phyloP scores from a whole-genome alignment of 305 asterid genomes.

The Solanum aculeatissimum region DNA sequence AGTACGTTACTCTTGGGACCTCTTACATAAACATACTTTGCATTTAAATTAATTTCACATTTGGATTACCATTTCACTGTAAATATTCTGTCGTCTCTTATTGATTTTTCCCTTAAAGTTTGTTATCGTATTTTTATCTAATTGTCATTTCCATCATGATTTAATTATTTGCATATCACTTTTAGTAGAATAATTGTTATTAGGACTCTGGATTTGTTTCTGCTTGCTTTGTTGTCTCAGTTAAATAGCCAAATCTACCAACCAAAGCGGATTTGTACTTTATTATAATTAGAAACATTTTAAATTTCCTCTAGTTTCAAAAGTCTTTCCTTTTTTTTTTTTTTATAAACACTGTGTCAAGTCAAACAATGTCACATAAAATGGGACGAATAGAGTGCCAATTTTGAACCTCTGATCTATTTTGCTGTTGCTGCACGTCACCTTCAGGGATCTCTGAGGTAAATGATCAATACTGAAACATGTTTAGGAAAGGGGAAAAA shows the following conservation, averaged over 20 bases:
- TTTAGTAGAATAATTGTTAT: neutral
- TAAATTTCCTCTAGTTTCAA: too few relatives aligned
- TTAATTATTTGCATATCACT: neutral
- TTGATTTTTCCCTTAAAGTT: neutral
- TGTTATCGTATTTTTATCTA: neutral
- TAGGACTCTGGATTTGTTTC: neutral
- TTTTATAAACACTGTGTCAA: accelerated
- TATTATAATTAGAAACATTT: too few relatives aligned
- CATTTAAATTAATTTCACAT: neutral
- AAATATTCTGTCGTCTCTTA: neutral
- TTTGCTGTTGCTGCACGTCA: neutral
- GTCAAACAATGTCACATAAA: too few relatives aligned
- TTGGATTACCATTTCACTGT: neutral
- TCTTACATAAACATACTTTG: neutral
- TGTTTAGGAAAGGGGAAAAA: too few relatives aligned
- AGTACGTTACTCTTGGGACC: neutral
- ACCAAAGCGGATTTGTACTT: neutral
- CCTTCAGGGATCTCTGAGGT: neutral
- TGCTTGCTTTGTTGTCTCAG: neutral
- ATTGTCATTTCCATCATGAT: neutral
- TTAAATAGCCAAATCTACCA: neutral
- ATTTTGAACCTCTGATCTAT: neutral
- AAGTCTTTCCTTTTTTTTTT: too few relatives aligned
- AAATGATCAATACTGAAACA: neutral
- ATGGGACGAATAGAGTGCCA: too few relatives aligned